Base-by-base conservation (phyloP, 2,329 filamentous ascomycete species). In the Colletotrichum limetticola region DNA sequence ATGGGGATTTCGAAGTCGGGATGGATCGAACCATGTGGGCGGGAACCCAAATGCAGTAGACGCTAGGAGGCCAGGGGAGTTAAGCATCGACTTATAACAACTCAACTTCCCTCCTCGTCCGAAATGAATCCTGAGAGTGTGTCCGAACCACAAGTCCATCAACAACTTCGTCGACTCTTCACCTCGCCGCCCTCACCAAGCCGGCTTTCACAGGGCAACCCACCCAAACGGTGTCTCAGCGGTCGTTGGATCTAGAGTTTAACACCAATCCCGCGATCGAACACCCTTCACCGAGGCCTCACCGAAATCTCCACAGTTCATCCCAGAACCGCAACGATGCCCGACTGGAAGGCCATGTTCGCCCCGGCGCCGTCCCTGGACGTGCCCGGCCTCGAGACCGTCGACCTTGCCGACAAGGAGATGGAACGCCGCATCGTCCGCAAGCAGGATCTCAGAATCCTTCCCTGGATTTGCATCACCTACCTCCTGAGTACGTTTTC, bases 361-460 rank as follows among this genome's bases (percentile, higher is more conserved):
- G 24, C 72, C 32, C 68, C 72, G 49, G 68, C 67, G 73, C 79
- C 79, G 77, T 80, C 79, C 37, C 74, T 81, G 24, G 79, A 81
- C 75, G 78, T 81, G 55, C 79, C 79, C n/a, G 76, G 76, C 62
- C 76, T 81, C 59, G 78, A 81, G 78, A 80, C 78, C 70, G 79
- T 81, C 42, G 79, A 81, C 65, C 78, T 81, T 57, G 76, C 78
- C 28, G 80, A 81, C 68, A 80, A 79, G 66, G 79, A 77, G 32
- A 81, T 81, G 79, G 80, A 81, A 74, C 78, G 72, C 70, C 76
- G 80, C 7, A 80, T 81, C 52, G 79, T 81, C 12, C 75, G 80
- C 5, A 81, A 81, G 28, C 80, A 81, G 58, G 80, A 81, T 58
- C 32, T 81, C 53, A 71, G 80, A 24, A 81, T 81, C 59, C 72